phyloP scores from a whole-genome alignment of 208 protist species.

The Wallacemonas sp. region DNA sequence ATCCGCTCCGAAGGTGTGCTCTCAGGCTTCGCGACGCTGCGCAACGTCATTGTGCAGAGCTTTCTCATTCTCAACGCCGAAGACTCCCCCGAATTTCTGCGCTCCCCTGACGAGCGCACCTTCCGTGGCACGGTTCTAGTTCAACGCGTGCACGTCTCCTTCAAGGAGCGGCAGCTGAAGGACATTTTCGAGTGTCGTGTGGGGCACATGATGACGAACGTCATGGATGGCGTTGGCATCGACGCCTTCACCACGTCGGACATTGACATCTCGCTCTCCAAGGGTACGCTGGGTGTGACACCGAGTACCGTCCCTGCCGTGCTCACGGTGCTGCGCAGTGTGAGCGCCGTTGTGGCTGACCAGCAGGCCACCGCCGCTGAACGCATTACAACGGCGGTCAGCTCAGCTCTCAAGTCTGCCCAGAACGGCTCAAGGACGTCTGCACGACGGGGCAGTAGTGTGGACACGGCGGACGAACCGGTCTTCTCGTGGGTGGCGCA shows the following conservation, averaged over 20 bases:
- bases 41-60: conserved; percentile 33
- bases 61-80: conserved; percentile 65
- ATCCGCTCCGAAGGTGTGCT: conserved; percentile 81
- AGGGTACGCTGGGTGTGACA: conserved; percentile 61
- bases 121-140: conserved; percentile 53
- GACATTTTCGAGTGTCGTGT: conserved; percentile 82
- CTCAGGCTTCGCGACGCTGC: conserved; percentile 58
- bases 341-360: conserved; percentile 51
- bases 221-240: conserved; percentile 77
- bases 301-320: conserved; percentile 75
- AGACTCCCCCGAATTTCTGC: conserved; percentile 27
- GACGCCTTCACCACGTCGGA: conserved; percentile 50
- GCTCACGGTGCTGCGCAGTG: conserved; percentile 45
- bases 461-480: neutral
- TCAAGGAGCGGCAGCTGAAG: conserved; percentile 88
- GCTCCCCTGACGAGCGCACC: conserved; percentile 61
- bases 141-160: conserved; percentile 50
- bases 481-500: neutral
- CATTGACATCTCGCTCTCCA: conserved; percentile 36
- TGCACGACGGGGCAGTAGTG: neutral
- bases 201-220: conserved; percentile 26
- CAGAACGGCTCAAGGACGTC: neutral
- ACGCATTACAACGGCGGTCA: neutral
- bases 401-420: neutral
- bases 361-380: conserved; percentile 35